Evolutionary conservation across 495 filamentous ascomycete genomes (phyloP).

Genomic region (Penicillium nucicola): DNA sequence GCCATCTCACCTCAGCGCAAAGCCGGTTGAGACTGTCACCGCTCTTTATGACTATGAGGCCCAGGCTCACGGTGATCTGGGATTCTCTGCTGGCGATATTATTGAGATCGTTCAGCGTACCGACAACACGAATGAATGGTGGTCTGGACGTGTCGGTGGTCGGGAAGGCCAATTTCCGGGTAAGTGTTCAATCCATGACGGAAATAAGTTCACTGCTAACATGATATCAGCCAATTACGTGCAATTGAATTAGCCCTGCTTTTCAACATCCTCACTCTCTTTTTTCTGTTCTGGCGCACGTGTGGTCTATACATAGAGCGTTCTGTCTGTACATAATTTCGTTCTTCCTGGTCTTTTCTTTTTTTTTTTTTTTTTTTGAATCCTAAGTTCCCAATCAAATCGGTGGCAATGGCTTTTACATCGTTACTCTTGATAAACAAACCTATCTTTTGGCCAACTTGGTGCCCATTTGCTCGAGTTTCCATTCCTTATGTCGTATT

Average conservation of each 20-base stretch:
- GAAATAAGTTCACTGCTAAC: slow-evolving; percentile 4
- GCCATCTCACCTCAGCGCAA: slow-evolving; percentile 63
- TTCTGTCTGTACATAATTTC: slow-evolving; percentile 27
- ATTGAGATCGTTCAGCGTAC: slow-evolving; percentile 86
- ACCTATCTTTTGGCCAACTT: no score
- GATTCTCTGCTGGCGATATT: slow-evolving; percentile 83
- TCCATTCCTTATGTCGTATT: no score
- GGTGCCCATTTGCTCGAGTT: no score
- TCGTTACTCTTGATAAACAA: no score
- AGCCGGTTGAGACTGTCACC: slow-evolving; percentile 70
- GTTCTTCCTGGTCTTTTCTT: slow-evolving; percentile 7
- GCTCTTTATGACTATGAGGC: slow-evolving; percentile 95
- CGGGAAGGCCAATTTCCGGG: slow-evolving; percentile 92
- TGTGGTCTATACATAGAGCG: slow-evolving; percentile 29
- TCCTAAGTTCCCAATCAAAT: neutral
- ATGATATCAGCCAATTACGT: slow-evolving; percentile 41
- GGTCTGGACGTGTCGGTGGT: slow-evolving; percentile 75
- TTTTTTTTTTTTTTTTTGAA: slow-evolving; percentile 6
- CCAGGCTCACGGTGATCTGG: slow-evolving; percentile 90
- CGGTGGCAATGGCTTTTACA: no score
- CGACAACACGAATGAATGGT: slow-evolving; percentile 93
- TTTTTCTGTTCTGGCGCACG: slow-evolving; percentile 16
- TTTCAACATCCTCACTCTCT: neutral
- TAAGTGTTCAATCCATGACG: slow-evolving; percentile 40
- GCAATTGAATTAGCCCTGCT: slow-evolving; percentile 34